Evolutionary conservation across 441 rosid genomes (phyloP).

Genomic region (Pelargonium citronellum): DNA sequence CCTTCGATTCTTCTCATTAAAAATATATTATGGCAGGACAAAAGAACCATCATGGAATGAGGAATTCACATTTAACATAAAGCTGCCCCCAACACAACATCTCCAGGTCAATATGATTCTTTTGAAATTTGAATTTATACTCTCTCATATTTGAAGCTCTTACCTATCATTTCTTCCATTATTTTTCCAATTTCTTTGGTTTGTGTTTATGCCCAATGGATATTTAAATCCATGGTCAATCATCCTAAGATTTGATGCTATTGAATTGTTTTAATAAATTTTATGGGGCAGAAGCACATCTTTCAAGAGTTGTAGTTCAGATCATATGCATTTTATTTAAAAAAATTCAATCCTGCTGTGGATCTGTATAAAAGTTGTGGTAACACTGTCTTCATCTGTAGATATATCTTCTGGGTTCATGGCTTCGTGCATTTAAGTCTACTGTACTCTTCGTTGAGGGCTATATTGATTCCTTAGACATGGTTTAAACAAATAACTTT

Average conservation of each 20-base stretch:
- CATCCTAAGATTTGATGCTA: not conserved
- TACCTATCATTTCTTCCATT: slow-evolving; percentile 12
- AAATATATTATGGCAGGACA: slow-evolving; percentile 44
- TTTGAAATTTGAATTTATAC: slow-evolving; percentile 14
- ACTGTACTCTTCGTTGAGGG: too few species aligned
- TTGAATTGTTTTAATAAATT: not conserved
- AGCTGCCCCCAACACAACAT: slow-evolving; percentile 47
- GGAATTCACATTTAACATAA: slow-evolving; percentile 62
- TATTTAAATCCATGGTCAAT: not conserved
- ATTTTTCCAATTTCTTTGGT: not conserved
- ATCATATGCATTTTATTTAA: too few species aligned
- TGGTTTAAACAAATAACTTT: too few species aligned
- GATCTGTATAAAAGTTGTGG: too few species aligned
- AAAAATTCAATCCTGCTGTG: too few species aligned
- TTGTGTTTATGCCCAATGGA: not conserved
- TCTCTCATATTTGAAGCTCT: slow-evolving; percentile 9
- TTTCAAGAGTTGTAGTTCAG: too few species aligned
- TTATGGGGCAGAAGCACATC: too few species aligned
- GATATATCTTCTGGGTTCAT: too few species aligned
- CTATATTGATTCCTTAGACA: too few species aligned
- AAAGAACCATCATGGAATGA: slow-evolving; percentile 87
- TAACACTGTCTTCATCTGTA: too few species aligned
- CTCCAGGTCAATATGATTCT: slow-evolving; percentile 53
- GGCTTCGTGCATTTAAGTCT: too few species aligned
- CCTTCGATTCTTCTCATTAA: not conserved